phyloP scores from a whole-genome alignment of 306 rosid genomes.

The Rosa persica region DNA sequence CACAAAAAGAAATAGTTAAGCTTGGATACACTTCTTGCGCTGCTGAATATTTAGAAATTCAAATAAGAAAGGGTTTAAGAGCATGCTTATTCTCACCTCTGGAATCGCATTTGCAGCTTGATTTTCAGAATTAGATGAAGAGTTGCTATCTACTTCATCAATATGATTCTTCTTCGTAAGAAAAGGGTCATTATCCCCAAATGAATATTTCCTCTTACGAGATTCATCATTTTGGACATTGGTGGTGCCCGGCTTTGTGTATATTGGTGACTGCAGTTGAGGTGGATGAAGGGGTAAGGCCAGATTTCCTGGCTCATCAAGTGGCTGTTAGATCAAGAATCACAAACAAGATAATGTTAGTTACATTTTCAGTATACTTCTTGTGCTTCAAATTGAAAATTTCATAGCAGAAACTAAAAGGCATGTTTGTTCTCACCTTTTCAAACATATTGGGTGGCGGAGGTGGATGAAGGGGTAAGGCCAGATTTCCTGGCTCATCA shows the following conservation, averaged over 20 bases:
- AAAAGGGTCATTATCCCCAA: not conserved
- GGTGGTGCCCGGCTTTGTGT: not conserved
- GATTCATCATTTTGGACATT: not conserved
- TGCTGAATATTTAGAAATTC: not conserved
- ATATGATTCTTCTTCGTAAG: not conserved
- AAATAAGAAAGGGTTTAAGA: not conserved
- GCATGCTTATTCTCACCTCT: conserved; percentile 40
- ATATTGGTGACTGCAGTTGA: not conserved
- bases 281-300: not conserved
- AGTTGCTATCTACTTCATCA: not conserved
- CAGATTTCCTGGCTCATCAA: not conserved
- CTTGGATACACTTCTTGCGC: conserved; percentile 2
- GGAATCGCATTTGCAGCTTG: not conserved
- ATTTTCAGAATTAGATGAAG: not conserved
- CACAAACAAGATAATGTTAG: conserved; percentile 15
- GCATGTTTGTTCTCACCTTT: not conserved
- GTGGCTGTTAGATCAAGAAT: conserved; percentile 25
- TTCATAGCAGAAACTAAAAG: not conserved
- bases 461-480: not conserved
- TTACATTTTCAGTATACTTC: conserved; percentile 8
- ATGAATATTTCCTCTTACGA: not conserved
- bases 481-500: not conserved
- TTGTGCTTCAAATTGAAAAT: not conserved
- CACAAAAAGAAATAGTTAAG: conserved; percentile 15
- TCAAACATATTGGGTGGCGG: too few relatives aligned